Evolutionary conservation across 192 early-diverging fungal genomes (phyloP).

Genomic region (Entomortierella chlamydospora): DNA sequence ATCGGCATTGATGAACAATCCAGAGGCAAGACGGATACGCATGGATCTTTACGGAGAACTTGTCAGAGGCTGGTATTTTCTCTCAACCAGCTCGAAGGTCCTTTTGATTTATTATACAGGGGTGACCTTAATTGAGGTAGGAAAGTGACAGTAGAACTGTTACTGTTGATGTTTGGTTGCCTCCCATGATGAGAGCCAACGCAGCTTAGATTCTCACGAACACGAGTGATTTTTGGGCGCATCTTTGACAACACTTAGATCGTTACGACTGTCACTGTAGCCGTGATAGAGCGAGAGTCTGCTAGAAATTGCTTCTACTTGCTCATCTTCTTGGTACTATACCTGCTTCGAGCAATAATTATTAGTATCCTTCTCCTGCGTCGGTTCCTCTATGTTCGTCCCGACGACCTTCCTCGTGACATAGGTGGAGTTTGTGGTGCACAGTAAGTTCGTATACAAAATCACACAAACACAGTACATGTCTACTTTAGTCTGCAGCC

Average conservation of each 20-base stretch:
- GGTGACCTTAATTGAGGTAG: slow-evolving; percentile 34
- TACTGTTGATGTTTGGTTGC: neutral
- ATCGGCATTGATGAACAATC: slow-evolving; percentile 14
- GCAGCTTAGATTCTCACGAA: no score
- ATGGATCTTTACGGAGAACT: slow-evolving; percentile 25
- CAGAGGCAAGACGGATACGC: slow-evolving; percentile 24
- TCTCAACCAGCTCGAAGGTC: slow-evolving; percentile 38
- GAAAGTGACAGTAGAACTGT: neutral
- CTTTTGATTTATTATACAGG: slow-evolving; percentile 31
- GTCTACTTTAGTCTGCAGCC: neutral
- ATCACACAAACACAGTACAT: no score
- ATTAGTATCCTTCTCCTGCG: slow-evolving; percentile 24
- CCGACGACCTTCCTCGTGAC: slow-evolving; percentile 36
- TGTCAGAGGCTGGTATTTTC: slow-evolving; percentile 25
- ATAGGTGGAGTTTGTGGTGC: slow-evolving; percentile 36
- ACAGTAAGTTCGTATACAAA: slow-evolving; percentile 29
- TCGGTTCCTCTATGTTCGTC: slow-evolving; percentile 36
- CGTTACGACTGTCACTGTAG: slow-evolving; percentile 15
- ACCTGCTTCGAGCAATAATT: slow-evolving; percentile 29
- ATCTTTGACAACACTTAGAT: no score
- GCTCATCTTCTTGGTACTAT: slow-evolving; percentile 26
- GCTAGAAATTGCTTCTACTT: slow-evolving; percentile 20
- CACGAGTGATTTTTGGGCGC: no score
- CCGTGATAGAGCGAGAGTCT: slow-evolving; percentile 16
- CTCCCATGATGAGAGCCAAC: no score